A percentile compares a stretch with the other conserved stretches of the same genome.
These are phyloP conservation scores for Lenzites betulinus DNA, from an alignment of 768 basidiomycete genomes.

Conservation along the genomic window DNA sequence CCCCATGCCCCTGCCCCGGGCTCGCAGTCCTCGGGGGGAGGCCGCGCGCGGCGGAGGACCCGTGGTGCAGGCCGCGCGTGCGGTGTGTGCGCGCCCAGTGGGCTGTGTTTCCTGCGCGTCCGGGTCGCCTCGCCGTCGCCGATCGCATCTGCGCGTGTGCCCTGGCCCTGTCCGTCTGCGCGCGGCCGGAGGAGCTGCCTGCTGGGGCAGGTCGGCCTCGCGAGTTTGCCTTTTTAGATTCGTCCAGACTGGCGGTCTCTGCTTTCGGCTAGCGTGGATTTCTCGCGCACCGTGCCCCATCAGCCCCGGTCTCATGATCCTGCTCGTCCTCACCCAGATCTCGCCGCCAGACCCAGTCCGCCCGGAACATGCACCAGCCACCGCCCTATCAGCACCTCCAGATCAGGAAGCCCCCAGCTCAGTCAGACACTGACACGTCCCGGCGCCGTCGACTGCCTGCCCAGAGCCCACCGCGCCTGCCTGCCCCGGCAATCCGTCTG, in stretches of 20 bases:
- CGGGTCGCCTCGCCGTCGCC: not conserved
- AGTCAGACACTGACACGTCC: not conserved
- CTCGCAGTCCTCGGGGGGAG: too few relatives aligned
- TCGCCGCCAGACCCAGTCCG: not conserved
- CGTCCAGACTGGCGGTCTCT: slow-evolving; percentile 52
- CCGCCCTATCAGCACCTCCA: not conserved
- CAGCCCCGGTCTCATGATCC: slow-evolving; percentile 26
- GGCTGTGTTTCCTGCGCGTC: slow-evolving; percentile 2
- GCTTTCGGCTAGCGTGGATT: slow-evolving; percentile 48
- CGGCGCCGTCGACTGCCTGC: not conserved
- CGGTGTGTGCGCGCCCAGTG: not conserved
- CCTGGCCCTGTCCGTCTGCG: too few relatives aligned
- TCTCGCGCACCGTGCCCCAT: not conserved
- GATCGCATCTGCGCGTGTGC: not conserved
- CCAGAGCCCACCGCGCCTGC: not conserved
- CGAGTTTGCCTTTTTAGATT: slow-evolving; percentile 45
- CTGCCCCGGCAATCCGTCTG: slow-evolving; percentile 11
- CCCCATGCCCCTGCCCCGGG: too few relatives aligned
- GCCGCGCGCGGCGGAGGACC: not conserved
- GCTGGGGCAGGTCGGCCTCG: slow-evolving; percentile 29
- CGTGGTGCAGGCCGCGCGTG: not conserved
- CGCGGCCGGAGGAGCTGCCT: slow-evolving; percentile 16
- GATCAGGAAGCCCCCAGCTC: not conserved
- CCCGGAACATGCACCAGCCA: not conserved
- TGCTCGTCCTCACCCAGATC: not conserved